Percentiles rank a stretch among this genome's conserved stretches.
Evolutionary conservation across 2,329 filamentous ascomycete species (phyloP).

Genomic region (Fusarium sp.): DNA sequence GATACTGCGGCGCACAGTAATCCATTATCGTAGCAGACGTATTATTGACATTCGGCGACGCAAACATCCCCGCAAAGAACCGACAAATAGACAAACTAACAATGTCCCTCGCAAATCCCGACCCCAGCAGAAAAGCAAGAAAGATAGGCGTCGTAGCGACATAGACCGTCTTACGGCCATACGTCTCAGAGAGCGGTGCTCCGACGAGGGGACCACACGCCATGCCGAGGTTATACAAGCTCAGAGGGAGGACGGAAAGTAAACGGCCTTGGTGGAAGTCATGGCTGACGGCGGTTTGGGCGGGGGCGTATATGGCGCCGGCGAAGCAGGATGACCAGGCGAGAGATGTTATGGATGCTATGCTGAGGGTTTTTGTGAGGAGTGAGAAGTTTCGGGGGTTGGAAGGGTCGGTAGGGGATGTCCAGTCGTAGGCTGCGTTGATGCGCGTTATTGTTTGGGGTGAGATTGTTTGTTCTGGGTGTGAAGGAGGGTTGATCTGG

Average conservation of each 20-base stretch:
- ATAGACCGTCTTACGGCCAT: constrained; percentile 22
- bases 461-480: not conserved
- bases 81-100: constrained; percentile 2
- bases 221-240: constrained; percentile 31
- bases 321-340: constrained; percentile 15
- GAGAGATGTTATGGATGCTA: constrained; percentile 7
- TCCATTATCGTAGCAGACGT: constrained; percentile 29
- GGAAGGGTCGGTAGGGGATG: constrained; percentile 6
- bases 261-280: not conserved
- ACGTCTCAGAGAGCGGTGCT: constrained; percentile 22
- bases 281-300: not conserved
- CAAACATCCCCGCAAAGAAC: constrained; percentile 28
- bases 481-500: not conserved
- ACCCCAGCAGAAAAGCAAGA: not conserved
- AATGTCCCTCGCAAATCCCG: not conserved
- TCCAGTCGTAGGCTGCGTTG: constrained; percentile 31
- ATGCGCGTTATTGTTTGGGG: constrained; percentile 18
- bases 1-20: not conserved
- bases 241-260: not conserved
- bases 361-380: not conserved
- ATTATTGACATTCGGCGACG: constrained; percentile 27
- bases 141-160: constrained; percentile 26
- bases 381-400: constrained; percentile 26
- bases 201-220: constrained; percentile 22
- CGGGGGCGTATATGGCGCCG: constrained; percentile 17